Percentiles rank a stretch among this genome's conserved stretches.
These are phyloP conservation scores for Zygnema cylindricum DNA, from an alignment of 139 green algal genomes.

Conservation along the genomic window DNA sequence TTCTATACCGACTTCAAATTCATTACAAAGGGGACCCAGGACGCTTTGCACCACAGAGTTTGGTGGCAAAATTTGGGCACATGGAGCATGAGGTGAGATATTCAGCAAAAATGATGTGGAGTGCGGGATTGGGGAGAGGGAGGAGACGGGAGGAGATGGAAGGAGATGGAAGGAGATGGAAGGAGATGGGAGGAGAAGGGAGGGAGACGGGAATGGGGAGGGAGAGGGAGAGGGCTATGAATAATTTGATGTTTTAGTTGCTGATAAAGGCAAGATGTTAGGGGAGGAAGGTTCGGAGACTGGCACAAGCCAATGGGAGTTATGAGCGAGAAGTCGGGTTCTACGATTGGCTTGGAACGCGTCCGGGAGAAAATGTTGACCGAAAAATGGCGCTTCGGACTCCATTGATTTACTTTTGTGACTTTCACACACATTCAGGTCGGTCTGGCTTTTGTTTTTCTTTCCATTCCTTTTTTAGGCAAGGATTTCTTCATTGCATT, in stretches of 20 bases:
- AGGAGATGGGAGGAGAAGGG: background rate
- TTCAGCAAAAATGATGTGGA: too few relatives aligned
- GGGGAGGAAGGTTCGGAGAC: background rate
- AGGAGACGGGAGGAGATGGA: background rate
- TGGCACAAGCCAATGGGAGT: slow-evolving; percentile 22
- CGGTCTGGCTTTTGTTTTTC: too few relatives aligned
- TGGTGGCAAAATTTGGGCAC: slow-evolving; percentile 21
- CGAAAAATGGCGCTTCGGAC: background rate
- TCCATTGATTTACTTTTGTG: slow-evolving; percentile 23
- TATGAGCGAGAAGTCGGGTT: slow-evolving; percentile 18
- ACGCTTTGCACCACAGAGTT: background rate
- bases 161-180: background rate
- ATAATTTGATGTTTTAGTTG: background rate
- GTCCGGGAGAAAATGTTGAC: background rate
- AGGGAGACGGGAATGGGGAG: background rate
- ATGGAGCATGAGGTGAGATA: background rate
- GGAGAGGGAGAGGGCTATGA: background rate
- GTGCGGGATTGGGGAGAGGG: background rate
- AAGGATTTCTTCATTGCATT: too few relatives aligned
- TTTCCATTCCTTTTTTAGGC: too few relatives aligned
- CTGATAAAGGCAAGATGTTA: background rate
- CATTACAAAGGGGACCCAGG: background rate
- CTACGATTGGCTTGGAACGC: slow-evolving; percentile 18
- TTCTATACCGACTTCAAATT: background rate
- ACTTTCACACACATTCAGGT: background rate